A percentile compares a stretch with the other conserved stretches of the same genome.
Conservation (phyloP, 139 green algal species). For the Spirogloea muscicola region DNA sequence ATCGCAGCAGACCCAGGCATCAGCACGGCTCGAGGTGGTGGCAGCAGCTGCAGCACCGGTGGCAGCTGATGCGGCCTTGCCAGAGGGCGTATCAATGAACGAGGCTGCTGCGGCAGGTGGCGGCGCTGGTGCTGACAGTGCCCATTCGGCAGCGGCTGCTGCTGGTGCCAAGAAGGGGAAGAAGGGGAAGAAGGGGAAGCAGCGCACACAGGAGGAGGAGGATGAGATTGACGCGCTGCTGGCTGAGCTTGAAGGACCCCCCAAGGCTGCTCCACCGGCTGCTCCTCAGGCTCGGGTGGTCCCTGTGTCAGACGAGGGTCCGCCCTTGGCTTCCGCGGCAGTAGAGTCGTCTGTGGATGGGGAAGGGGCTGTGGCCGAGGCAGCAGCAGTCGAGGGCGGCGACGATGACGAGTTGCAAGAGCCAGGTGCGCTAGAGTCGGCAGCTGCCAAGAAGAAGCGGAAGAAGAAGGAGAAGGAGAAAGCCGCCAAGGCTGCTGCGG, state of each 20-base stretch:
- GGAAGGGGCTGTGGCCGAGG: constrained; percentile 11
- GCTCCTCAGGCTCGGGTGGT: too few species aligned
- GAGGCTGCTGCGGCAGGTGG: neutral
- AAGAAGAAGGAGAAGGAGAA: constrained; percentile 60
- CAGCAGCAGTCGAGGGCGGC: neutral
- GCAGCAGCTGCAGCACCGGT: neutral
- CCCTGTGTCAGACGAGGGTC: too few species aligned
- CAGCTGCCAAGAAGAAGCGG: constrained; percentile 55
- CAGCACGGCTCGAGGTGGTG: neutral
- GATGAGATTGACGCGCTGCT: constrained; percentile 46
- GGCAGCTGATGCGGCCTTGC: neutral
- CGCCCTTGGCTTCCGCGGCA: too few species aligned
- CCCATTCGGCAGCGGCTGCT: neutral
- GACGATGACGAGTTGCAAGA: constrained; percentile 21
- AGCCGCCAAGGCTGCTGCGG: constrained; percentile 52
- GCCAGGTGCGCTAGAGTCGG: neutral
- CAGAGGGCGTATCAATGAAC: neutral
- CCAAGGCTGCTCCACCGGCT: constrained; percentile 22
- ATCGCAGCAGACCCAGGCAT: too few species aligned
- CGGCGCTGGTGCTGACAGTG: neutral
- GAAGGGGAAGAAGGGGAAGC: constrained; percentile 41
- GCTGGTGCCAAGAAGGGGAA: constrained; percentile 45
- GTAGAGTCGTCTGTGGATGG: neutral
- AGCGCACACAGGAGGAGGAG: constrained; percentile 45
- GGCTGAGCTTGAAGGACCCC: constrained; percentile 30